Conservation (phyloP, 1,139 yeast genomes). For the Kodamaea anthophila region DNA sequence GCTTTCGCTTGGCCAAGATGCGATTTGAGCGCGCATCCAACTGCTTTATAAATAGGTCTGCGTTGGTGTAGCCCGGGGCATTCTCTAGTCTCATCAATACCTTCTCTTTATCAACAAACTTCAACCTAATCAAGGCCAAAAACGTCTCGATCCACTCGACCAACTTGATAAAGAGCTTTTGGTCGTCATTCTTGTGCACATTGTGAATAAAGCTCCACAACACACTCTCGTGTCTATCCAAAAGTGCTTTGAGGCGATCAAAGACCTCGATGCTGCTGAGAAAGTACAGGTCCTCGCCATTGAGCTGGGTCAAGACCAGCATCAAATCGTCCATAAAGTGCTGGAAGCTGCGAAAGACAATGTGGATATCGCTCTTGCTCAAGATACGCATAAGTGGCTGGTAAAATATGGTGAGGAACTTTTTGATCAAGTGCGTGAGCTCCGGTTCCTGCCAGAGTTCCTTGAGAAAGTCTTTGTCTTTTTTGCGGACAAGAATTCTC, state of each 20-base stretch:
- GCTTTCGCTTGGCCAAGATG: constrained; percentile 24
- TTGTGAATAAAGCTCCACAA: constrained; percentile 73
- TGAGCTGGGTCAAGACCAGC: constrained; percentile 37
- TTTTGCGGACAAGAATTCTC: constrained; percentile 57
- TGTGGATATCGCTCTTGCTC: constrained; percentile 68
- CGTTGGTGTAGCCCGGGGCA: constrained; percentile 14
- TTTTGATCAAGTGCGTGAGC: constrained; percentile 62
- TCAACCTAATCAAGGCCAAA: constrained; percentile 51
- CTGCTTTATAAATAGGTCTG: constrained; percentile 24
- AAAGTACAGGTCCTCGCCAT: constrained; percentile 44
- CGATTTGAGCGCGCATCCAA: constrained; percentile 24
- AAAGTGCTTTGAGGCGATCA: constrained; percentile 54
- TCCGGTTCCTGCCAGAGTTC: constrained; percentile 84
- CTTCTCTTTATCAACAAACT: constrained; percentile 48
- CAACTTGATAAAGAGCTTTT: constrained; percentile 61
- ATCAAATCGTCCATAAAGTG: constrained; percentile 69
- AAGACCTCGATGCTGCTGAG: constrained; percentile 49
- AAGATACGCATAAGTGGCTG: constrained; percentile 78
- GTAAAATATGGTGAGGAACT: constrained; percentile 69
- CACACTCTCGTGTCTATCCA: constrained; percentile 64
- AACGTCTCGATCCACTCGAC: constrained; percentile 62
- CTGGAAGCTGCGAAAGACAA: constrained; percentile 70
- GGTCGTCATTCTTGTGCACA: constrained; percentile 68
- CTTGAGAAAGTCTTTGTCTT: constrained; percentile 70
- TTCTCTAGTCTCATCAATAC: constrained; percentile 35